A percentile compares a stretch with the other conserved stretches of the same genome.
Conservation (phyloP, 208 protist genomes). For the Trypanosomatidae sp. region DNA sequence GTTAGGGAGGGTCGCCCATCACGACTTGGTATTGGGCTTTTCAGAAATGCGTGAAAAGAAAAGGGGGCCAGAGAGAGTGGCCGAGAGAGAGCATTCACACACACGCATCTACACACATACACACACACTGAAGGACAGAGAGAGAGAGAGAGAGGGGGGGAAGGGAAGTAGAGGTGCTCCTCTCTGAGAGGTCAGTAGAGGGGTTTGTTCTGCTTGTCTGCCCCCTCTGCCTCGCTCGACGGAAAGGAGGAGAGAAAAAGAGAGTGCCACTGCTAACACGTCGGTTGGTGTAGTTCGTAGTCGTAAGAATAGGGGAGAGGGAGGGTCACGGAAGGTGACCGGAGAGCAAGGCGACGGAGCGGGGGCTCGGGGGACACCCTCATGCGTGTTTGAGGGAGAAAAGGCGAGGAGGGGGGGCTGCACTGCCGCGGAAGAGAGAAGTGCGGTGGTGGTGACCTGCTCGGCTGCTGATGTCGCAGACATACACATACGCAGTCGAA, state of each 20-base stretch:
- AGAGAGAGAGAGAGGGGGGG: neutral
- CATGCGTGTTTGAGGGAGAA: neutral
- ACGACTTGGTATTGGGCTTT: too few species aligned
- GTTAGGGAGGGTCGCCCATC: too few species aligned
- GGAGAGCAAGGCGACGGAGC: neutral
- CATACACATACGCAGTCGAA: neutral
- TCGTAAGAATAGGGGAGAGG: neutral
- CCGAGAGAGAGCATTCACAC: neutral
- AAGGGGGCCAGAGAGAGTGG: neutral
- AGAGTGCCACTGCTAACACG: neutral
- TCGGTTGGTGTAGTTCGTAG: neutral
- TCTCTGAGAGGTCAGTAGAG: neutral
- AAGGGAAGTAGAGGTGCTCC: neutral
- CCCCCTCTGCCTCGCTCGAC: too few species aligned
- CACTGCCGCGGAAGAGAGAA: neutral
- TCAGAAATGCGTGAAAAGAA: neutral
- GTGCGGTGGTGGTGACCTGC: neutral
- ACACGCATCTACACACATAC: neutral
- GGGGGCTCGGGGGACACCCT: neutral
- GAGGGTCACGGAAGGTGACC: neutral
- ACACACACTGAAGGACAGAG: neutral
- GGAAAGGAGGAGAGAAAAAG: neutral
- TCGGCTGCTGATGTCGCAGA: neutral
- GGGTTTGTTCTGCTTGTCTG: neutral
- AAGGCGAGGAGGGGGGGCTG: neutral